Conservation (phyloP, 495 filamentous ascomycete species). For the Tirmania nivea region DNA sequence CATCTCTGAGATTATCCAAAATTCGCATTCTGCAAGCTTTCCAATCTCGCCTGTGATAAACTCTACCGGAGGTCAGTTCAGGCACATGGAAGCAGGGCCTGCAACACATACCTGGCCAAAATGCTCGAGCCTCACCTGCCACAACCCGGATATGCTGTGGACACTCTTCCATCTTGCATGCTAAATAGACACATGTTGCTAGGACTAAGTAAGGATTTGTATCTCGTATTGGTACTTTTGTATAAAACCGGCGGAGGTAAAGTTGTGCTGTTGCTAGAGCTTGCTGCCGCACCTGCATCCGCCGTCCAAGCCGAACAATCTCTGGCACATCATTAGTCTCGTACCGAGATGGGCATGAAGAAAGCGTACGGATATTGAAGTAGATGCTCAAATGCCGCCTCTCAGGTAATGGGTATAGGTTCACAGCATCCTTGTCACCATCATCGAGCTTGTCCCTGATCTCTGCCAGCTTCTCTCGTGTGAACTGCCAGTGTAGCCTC, state of each 20-base stretch:
- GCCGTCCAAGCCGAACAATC: slow-evolving; percentile 57
- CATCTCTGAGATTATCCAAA: slow-evolving; percentile 86
- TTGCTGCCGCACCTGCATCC: slow-evolving; percentile 63
- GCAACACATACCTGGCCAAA: slow-evolving; percentile 51
- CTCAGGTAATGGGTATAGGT: slow-evolving; percentile 63
- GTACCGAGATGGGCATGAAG: not conserved
- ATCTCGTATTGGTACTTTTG: slow-evolving; percentile 67
- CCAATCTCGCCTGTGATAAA: slow-evolving; percentile 61
- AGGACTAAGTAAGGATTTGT: slow-evolving; percentile 88
- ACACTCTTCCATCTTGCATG: slow-evolving; percentile 96
- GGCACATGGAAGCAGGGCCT: not conserved
- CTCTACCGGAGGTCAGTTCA: slow-evolving; percentile 26
- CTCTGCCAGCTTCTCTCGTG: slow-evolving; percentile 50
- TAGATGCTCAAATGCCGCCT: slow-evolving; percentile 69
- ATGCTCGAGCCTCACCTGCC: slow-evolving; percentile 57
- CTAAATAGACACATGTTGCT: slow-evolving; percentile 78
- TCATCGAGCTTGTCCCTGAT: slow-evolving; percentile 52
- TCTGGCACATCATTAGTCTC: slow-evolving; percentile 28
- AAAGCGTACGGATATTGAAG: slow-evolving; percentile 59
- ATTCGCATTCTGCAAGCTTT: slow-evolving; percentile 88
- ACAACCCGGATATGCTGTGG: slow-evolving; percentile 88
- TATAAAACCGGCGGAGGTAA: slow-evolving; percentile 86
- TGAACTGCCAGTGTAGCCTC: slow-evolving; percentile 71
- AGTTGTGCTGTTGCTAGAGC: slow-evolving; percentile 85
- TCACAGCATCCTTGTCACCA: slow-evolving; percentile 44